phyloP scores from a whole-genome alignment of 1,284 basidiomycete genomes.

The Malassezia arunalokei region DNA sequence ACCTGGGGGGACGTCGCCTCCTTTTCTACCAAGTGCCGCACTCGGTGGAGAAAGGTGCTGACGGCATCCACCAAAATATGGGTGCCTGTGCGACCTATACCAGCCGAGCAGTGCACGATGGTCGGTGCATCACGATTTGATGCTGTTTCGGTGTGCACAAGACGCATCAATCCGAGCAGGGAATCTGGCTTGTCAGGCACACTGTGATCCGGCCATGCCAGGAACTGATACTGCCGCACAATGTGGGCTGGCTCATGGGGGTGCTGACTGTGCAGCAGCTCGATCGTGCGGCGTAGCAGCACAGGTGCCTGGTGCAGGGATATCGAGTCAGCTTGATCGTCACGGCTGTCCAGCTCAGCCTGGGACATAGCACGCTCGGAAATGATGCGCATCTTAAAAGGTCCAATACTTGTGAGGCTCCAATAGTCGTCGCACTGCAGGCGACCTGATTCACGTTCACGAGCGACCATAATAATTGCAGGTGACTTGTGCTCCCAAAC shows the following conservation, averaged over 20 bases:
- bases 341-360: neutral
- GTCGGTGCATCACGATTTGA: slow-evolving; percentile 19
- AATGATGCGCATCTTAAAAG: neutral
- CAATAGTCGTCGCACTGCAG: slow-evolving; percentile 89
- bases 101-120: slow-evolving; percentile 45
- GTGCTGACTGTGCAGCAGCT: slow-evolving; percentile 15
- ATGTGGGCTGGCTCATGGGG: slow-evolving; percentile 13
- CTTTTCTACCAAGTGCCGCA: neutral
- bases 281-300: slow-evolving; percentile 26
- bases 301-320: slow-evolving; percentile 6
- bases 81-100: slow-evolving; percentile 40
- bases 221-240: slow-evolving; percentile 26
- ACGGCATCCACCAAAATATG: slow-evolving; percentile 37
- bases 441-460: slow-evolving; percentile 73
- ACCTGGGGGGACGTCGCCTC: neutral
- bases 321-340: neutral
- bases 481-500: slow-evolving; percentile 53
- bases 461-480: slow-evolving; percentile 65
- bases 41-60: slow-evolving; percentile 26
- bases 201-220: slow-evolving; percentile 44
- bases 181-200: slow-evolving; percentile 33
- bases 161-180: slow-evolving; percentile 28
- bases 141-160: slow-evolving; percentile 18
- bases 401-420: slow-evolving; percentile 47
- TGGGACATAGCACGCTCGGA: neutral